These are phyloP conservation scores for Gnomoniopsis smithogilvyi DNA, from an alignment of 2,329 filamentous ascomycete species.

Conservation along the genomic window DNA sequence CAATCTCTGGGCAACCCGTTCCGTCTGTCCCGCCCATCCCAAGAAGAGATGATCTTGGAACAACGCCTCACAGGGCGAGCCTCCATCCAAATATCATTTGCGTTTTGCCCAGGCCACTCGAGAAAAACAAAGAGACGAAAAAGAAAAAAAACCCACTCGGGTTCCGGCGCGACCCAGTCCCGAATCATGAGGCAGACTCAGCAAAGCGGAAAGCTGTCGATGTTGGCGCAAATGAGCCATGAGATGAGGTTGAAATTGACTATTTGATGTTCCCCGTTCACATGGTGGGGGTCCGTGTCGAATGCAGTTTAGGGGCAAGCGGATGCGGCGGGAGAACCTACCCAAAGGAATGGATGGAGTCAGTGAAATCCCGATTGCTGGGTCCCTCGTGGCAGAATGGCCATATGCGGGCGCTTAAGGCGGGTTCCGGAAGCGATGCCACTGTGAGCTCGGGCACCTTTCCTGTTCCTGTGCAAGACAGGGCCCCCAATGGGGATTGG, in stretches of 20 bases:
- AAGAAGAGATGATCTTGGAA: neutral
- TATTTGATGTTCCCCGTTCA: neutral
- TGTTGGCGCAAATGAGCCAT: neutral
- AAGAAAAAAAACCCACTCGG: too few species aligned
- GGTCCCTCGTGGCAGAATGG: neutral
- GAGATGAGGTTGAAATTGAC: neutral
- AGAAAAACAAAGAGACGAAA: too few species aligned
- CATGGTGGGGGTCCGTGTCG: neutral
- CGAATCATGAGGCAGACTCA: too few species aligned
- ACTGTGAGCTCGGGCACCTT: slow-evolving; percentile 10
- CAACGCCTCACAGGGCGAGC: neutral
- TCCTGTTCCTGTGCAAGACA: slow-evolving; percentile 15
- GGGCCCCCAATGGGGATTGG: slow-evolving; percentile 1
- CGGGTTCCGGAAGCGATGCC: neutral
- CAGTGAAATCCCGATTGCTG: neutral
- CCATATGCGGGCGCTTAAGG: neutral
- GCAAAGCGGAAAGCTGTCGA: neutral
- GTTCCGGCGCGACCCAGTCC: too few species aligned
- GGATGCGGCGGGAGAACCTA: slow-evolving; percentile 1
- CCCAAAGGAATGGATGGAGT: neutral
- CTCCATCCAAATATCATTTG: neutral
- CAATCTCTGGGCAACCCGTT: neutral
- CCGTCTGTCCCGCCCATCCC: neutral
- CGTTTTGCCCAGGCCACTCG: neutral
- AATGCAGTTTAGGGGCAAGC: slow-evolving; percentile 11